These are phyloP conservation scores for Penicillium sp. DNA, from an alignment of 2,329 filamentous ascomycete species.

Conservation along the genomic window DNA sequence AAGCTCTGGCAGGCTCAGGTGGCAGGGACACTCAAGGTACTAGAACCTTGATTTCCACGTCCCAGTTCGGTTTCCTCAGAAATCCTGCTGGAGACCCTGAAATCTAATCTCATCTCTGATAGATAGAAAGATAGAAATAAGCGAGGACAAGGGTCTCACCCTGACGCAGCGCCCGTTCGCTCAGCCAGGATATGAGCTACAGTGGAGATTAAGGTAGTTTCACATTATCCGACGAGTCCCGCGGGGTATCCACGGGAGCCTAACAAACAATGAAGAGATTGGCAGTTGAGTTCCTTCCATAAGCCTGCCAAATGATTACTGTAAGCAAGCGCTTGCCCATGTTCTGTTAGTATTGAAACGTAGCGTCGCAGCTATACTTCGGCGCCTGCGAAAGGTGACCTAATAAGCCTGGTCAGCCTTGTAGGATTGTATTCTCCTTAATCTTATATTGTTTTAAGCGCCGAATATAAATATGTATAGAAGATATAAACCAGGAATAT, in stretches of 20 bases:
- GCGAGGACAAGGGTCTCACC: not conserved
- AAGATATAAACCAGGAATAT: not conserved
- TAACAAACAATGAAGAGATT: not conserved
- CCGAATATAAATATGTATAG: not conserved
- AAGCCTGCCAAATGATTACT: not conserved
- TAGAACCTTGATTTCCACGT: not conserved
- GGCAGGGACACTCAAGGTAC: not conserved
- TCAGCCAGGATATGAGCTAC: not conserved
- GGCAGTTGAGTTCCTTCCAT: not conserved
- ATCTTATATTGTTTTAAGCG: constrained; percentile 2
- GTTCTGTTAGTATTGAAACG: not conserved
- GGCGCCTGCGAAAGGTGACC: not conserved
- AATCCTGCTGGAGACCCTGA: not conserved
- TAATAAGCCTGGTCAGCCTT: not conserved
- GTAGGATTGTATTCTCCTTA: not conserved
- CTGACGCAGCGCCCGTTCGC: not conserved
- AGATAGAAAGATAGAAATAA: not conserved
- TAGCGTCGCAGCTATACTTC: not conserved
- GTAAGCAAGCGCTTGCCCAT: not conserved
- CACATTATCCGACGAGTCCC: not conserved
- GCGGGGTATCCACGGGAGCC: too few species aligned
- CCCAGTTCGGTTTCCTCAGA: not conserved
- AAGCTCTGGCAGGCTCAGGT: not conserved
- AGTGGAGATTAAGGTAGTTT: not conserved
- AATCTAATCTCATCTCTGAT: not conserved